Conservation (phyloP, 2,329 filamentous ascomycete genomes). For the Hymenoscyphus scutula region DNA sequence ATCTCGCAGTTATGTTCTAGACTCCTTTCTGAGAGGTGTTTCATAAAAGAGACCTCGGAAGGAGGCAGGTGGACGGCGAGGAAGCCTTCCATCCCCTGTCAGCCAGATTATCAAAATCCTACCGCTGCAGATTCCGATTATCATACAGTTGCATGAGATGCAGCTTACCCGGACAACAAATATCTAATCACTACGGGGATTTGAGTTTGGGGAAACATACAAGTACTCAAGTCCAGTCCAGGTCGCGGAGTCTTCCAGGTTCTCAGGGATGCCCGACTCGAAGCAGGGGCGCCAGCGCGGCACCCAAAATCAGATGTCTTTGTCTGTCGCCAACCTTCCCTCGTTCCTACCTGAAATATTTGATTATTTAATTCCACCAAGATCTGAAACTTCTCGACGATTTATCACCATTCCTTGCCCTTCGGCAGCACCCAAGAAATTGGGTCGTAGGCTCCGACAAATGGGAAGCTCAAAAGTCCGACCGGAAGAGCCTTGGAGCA, state of each 20-base stretch:
- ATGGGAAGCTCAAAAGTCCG: no score
- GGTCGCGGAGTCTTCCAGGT: no score
- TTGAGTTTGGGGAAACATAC: no score
- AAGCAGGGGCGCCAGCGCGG: no score
- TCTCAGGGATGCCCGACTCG: no score
- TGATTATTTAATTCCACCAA: not conserved
- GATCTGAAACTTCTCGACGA: not conserved
- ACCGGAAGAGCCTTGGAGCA: no score
- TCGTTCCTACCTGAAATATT: not conserved
- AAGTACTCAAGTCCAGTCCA: no score
- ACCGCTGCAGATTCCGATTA: not conserved
- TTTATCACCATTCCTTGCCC: not conserved
- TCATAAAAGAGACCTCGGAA: not conserved
- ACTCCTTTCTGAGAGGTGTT: not conserved
- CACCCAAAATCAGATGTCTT: not conserved
- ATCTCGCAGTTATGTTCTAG: not conserved
- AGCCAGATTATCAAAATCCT: not conserved
- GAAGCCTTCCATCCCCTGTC: no score
- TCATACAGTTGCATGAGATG: not conserved
- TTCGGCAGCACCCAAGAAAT: no score
- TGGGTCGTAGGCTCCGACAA: no score
- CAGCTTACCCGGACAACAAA: not conserved
- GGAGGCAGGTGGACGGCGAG: not conserved
- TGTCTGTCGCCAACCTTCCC: not conserved
- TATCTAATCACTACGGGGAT: not conserved